These are phyloP conservation scores for Ananas comosus DNA, from an alignment of 176 grass and related monocot species.

Conservation along the genomic window DNA sequence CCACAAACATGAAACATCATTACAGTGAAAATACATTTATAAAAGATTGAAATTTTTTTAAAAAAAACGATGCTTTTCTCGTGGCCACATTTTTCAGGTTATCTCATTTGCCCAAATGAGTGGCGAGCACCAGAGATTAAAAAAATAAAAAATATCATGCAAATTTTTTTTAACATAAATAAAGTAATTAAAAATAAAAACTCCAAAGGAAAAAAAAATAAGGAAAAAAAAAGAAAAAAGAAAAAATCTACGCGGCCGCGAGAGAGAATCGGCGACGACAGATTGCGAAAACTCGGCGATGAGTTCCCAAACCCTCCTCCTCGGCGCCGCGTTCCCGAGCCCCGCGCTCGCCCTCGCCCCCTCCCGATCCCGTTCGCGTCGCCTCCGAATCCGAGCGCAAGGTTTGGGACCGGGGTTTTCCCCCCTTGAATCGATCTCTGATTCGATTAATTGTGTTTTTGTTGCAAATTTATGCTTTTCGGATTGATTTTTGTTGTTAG, in stretches of 20 bases:
- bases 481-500: too few relatives aligned
- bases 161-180: neutral
- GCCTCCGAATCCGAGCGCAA: neutral
- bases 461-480: too few relatives aligned
- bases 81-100: too few relatives aligned
- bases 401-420: neutral
- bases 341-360: neutral
- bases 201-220: neutral
- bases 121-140: neutral
- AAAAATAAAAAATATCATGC: neutral
- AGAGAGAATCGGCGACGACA: neutral
- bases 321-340: neutral
- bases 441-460: neutral
- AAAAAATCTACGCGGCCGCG: neutral
- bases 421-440: neutral
- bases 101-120: neutral
- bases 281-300: neutral
- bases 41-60: too few relatives aligned
- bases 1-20: too few relatives aligned
- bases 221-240: neutral
- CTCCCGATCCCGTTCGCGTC: neutral
- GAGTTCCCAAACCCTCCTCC: neutral
- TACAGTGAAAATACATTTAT: too few relatives aligned
- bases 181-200: neutral
- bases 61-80: too few relatives aligned